Evolutionary conservation across 331 rosid species (phyloP), one percentile per base, ranked within the genome.

Genomic region (Malus hybrid): DNA sequence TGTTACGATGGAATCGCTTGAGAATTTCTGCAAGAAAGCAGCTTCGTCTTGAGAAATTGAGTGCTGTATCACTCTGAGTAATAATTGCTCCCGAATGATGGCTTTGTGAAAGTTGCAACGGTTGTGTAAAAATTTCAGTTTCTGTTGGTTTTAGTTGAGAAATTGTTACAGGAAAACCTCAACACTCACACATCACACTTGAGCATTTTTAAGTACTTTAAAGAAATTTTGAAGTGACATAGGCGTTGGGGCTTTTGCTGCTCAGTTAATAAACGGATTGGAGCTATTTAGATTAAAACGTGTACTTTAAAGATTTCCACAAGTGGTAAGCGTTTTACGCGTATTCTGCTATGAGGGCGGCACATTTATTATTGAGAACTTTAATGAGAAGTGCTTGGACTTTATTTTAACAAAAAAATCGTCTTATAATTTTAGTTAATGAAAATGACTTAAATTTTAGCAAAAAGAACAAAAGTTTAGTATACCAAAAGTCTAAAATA

Each of bases 1-100:
- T 78, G 88, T 92, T 20, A 95, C 99, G 0, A 74, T 92, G 84
- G 91, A 90, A 55, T 89, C 83, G 74, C 97, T 95, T 3, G 99
- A 95, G 82, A 81, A 79, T 74, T 46, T 81, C 83, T 82, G 87
- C 72, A 83, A 80, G 61, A 85, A 87, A 83, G 84, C 88, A 39
- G 62, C 82, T 61, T 85, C 79, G 61, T 74, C 85, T 61, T 88
- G 79, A 82, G 79, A 63, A 63, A 36, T 46, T 24, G 71, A 74
- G 52, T 52, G 52, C 19, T 29, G 32, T 72, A 30, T 16, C 77
- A 61, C 63, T 39, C 70, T 55, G 12, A 15, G 66, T 64, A 60
- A 75, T 73, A 63, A 73, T 46, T 61, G 74, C 24, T 71, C 18
- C 56, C 28, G 66, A 46, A 32, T 66, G 65, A 34, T 48, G 55